Evolutionary conservation across 2,329 filamentous ascomycete species (phyloP), one percentile per base, ranked within the genome.

Genomic region (Colletotrichum liriopes): DNA sequence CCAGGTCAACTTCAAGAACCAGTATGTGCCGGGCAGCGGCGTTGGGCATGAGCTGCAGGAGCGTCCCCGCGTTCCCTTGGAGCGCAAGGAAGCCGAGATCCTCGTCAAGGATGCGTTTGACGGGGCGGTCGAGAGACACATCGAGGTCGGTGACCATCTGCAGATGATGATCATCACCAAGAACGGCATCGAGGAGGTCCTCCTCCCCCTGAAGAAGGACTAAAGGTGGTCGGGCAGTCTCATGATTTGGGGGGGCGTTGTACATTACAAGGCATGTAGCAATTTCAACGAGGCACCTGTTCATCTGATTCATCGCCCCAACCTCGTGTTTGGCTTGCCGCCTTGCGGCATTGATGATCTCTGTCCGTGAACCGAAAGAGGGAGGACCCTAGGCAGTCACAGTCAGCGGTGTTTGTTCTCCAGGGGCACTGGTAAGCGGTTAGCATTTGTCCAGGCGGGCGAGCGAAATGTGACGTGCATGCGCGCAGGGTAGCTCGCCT

Each of bases 1-100:
- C 83, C 97, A 99, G 85, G 96, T 99, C 87, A 98, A 98, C 86
- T 96, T 96, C 88, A 99, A 98, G 90, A 99, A 99, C 83, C 96
- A 98, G 87, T 97, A 98, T 82, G 88, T 96, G 67, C 95, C 96
- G 14, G 94, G 93, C 58, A 96, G 93, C 78, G 95, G 94, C 69
- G 89, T 90, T 73, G 96, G 96, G 54, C 93, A 98, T 83, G 92
- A 92, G 65, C 86, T 98, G 78, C 85, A 93, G 85, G 90, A 93
- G 83, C 89, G 92, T 77, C 88, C 91, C 81, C 88, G 89, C 73
- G 87, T 91, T 79, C 93, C 94, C 63, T 85, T 98, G 79, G 87
- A 92, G 37, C 88, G 90, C 79, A 85, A 89, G 66, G 91, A 93
- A 73, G 96, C 97, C 37, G 93, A 97, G 86, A 90, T 93, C 75